A percentile compares a stretch with the other conserved stretches of the same genome.
These are phyloP conservation scores for Pseudocercospora cruenta DNA, from an alignment of 2,329 filamentous ascomycete species.

Conservation along the genomic window DNA sequence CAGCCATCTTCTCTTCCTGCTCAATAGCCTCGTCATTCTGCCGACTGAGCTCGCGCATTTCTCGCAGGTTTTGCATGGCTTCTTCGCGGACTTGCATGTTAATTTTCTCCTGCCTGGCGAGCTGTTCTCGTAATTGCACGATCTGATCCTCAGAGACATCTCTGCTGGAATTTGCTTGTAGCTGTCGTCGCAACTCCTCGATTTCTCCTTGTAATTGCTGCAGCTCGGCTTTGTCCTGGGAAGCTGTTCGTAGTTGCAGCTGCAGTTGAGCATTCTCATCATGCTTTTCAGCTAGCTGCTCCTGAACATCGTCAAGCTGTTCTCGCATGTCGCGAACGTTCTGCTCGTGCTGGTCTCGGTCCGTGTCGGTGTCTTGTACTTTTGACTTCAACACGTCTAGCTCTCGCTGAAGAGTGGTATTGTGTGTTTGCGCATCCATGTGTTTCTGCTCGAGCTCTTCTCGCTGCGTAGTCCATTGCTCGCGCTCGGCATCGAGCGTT, in stretches of 20 bases:
- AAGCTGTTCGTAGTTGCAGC: slow-evolving; percentile 46
- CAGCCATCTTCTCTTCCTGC: slow-evolving; percentile 76
- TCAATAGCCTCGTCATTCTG: slow-evolving; percentile 79
- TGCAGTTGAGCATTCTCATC: slow-evolving; percentile 43
- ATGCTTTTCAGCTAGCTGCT: slow-evolving; percentile 56
- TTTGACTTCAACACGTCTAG: slow-evolving; percentile 69
- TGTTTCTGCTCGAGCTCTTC: slow-evolving; percentile 62
- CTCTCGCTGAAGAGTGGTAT: slow-evolving; percentile 77
- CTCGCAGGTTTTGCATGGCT: slow-evolving; percentile 78
- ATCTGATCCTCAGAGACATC: slow-evolving; percentile 65
- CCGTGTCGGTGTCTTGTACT: slow-evolving; percentile 28
- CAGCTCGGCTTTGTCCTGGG: slow-evolving; percentile 43
- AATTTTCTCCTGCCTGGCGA: slow-evolving; percentile 78
- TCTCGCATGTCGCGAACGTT: slow-evolving; percentile 29
- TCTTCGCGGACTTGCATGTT: slow-evolving; percentile 86
- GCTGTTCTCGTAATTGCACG: slow-evolving; percentile 59
- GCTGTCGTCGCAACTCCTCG: slow-evolving; percentile 22
- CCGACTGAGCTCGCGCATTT: slow-evolving; percentile 86
- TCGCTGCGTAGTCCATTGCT: slow-evolving; percentile 54
- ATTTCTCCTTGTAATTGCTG: slow-evolving; percentile 27
- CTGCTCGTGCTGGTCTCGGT: slow-evolving; percentile 31
- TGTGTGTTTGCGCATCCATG: slow-evolving; percentile 62
- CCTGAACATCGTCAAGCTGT: slow-evolving; percentile 29
- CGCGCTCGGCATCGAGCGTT: slow-evolving; percentile 27
- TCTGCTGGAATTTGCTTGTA: slow-evolving; percentile 15